phyloP scores from a whole-genome alignment of 192 early-diverging fungal genomes.

The Backusella tarrabulga region DNA sequence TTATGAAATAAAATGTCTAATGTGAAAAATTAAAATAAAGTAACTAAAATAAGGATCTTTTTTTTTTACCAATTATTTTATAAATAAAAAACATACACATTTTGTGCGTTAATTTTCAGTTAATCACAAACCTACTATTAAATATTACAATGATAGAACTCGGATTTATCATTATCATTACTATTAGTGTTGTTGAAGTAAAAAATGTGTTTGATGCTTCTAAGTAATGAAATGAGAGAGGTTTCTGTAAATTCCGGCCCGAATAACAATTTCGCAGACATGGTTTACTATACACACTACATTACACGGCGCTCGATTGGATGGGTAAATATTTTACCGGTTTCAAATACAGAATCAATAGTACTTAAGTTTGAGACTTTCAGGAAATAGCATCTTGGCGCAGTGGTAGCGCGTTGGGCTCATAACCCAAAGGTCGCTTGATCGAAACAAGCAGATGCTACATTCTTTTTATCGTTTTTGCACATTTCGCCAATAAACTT shows the following conservation, averaged over 20 bases:
- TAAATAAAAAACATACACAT: too few species aligned
- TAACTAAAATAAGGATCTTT: too few species aligned
- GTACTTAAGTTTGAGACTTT: neutral
- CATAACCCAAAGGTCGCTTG: conserved; percentile 21
- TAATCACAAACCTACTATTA: too few species aligned
- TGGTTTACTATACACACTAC: neutral
- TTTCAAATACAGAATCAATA: neutral
- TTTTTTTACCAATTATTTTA: too few species aligned
- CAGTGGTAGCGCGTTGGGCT: conserved; percentile 20
- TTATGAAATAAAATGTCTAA: too few species aligned
- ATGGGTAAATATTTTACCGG: neutral
- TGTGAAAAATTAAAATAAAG: too few species aligned
- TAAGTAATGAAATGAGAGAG: too few species aligned
- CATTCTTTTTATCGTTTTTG: neutral
- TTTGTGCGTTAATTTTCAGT: too few species aligned
- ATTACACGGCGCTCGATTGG: neutral
- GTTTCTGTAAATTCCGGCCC: neutral
- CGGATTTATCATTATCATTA: too few species aligned
- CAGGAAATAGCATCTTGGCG: neutral
- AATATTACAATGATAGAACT: too few species aligned
- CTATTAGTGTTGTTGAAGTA: too few species aligned
- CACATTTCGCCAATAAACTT: neutral
- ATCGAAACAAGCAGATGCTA: conserved; percentile 17
- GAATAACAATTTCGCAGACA: neutral
- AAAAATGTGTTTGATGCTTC: too few species aligned